Percentiles rank a stretch among this genome's conserved stretches.
phyloP scores from a whole-genome alignment of 768 basidiomycete species.

The Russula sp. region DNA sequence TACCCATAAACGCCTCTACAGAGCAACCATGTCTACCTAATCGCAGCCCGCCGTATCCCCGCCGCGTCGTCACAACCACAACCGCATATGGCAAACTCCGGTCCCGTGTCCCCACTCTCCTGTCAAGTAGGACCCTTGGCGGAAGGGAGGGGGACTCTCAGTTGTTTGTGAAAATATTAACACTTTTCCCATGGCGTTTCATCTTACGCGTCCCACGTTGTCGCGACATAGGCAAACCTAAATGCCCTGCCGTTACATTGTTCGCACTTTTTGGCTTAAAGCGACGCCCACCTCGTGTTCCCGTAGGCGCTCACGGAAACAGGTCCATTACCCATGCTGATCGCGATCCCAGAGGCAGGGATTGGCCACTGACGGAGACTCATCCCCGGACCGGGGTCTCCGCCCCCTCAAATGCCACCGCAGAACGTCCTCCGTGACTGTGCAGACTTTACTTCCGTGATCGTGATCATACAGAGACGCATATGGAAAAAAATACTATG shows the following conservation, averaged over 20 bases:
- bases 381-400: background rate
- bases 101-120: too few species aligned
- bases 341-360: too few species aligned
- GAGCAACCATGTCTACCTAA: background rate
- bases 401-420: background rate
- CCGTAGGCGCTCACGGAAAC: background rate
- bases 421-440: too few species aligned
- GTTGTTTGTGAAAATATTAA: too few species aligned
- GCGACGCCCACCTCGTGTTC: background rate
- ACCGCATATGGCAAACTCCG: background rate
- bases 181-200: background rate
- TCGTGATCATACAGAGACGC: too few species aligned
- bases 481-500: background rate
- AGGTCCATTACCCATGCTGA: background rate
- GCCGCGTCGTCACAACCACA: background rate
- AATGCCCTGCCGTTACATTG: constrained; percentile 8
- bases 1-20: background rate
- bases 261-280: constrained; percentile 19
- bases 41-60: background rate
- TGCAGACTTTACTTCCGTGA: too few species aligned
- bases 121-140: too few species aligned
- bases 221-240: background rate
- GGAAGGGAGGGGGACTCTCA: too few species aligned
- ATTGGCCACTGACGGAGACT: too few species aligned
- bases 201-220: background rate